Evolutionary conservation across 2,329 filamentous ascomycete genomes (phyloP), one percentile per base, ranked within the genome.

Genomic region (Lecanosticta acicola): DNA sequence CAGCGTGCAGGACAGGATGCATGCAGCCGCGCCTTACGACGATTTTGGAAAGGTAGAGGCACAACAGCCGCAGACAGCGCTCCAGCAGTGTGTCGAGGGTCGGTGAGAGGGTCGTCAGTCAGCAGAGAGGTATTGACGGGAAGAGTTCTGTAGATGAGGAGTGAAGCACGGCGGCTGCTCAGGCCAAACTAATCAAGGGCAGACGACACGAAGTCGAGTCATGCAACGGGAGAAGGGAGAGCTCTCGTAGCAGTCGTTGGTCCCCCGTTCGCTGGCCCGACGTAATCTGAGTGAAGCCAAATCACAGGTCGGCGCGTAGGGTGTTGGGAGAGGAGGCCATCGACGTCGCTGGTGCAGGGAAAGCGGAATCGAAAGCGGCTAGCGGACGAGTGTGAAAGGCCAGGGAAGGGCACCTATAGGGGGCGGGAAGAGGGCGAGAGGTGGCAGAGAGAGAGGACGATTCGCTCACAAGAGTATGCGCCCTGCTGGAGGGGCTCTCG

Each of bases 21-120:
- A 71, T 66, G 66, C 65, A 69, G 63, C 66, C 66, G 67, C 62
- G 61, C 55, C 56, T 53, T 59, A 56, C 45, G 42, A 40, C 38
- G 39, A 48, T 40, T 41, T 43, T 41, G 43, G 42, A 39, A 35
- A 50, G 38, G 49, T 48, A 51, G 49, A 59, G 45, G 46, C 46
- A 45, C 16, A 44, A 39, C 38, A 45, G 39, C 53, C 57, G 58
- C 57, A 61, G 55, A 50, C 39, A 41, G 46, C 42, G 34, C 46
- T 7, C 24, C 24, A 29, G 24, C 24, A 29, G 24, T 11, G 24
- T 5, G 7, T 29, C 5, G 24, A 29, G 24, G 24, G 24, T 29
- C 24, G 24, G 24, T 29, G 24, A n/a, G n/a, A n/a, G n/a, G 24
- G 24, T 29, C 7, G 24, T 29, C 24, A 11, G 11, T 29, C 11